Evolutionary conservation across 352 stramenopile species (phyloP).

Genomic region (Phytophthora tentaculata): DNA sequence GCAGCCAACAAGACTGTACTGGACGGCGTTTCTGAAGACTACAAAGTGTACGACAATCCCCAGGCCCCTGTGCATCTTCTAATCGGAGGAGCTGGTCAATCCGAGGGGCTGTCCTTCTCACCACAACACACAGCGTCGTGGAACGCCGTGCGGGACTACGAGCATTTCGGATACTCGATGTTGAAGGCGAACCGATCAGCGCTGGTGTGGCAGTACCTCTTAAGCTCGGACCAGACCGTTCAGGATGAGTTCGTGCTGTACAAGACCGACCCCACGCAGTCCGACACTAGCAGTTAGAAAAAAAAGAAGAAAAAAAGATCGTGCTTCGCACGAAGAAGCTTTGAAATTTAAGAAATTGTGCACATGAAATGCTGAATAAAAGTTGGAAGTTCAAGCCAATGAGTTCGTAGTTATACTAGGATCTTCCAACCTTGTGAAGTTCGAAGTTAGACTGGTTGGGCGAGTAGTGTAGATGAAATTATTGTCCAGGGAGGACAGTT

Average conservation of each 20-base stretch:
- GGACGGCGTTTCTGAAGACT: background rate
- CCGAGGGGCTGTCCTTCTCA: background rate
- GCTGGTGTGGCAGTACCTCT: background rate
- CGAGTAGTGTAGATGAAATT: too few species aligned
- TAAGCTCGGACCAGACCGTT: background rate
- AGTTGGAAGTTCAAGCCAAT: too few species aligned
- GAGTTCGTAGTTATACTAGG: too few species aligned
- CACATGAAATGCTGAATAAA: too few species aligned
- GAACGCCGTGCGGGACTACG: background rate
- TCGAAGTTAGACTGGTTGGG: too few species aligned
- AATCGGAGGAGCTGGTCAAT: background rate
- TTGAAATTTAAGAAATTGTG: too few species aligned
- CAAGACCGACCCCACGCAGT: background rate
- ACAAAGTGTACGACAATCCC: background rate
- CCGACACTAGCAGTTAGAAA: too few species aligned
- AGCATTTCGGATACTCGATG: background rate
- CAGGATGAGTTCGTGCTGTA: background rate
- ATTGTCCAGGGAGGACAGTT: too few species aligned
- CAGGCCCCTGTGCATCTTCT: conserved; percentile 1
- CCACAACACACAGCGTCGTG: background rate
- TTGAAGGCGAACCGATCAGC: background rate
- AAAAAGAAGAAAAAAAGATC: too few species aligned
- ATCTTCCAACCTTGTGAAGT: too few species aligned
- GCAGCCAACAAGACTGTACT: background rate
- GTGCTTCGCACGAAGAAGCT: too few species aligned